Conservation (phyloP, 805 yeast genomes). For the Yamadazyma endophytica region DNA sequence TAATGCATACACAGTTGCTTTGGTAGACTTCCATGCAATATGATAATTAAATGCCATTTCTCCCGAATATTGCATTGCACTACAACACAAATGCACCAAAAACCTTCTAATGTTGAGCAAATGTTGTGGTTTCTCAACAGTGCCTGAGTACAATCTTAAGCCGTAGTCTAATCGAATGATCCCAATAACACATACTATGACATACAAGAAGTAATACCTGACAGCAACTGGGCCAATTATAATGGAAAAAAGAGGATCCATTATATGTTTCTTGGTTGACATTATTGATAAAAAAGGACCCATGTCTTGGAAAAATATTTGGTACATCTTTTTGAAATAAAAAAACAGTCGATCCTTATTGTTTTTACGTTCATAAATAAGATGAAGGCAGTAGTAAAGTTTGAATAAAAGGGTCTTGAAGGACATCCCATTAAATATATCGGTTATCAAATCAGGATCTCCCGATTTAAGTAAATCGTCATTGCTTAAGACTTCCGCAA, state of each 20-base stretch:
- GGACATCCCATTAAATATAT: too few species aligned
- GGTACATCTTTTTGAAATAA: conserved; percentile 25
- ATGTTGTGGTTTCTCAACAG: conserved; percentile 8
- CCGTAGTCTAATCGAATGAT: conserved; percentile 10
- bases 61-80: conserved; percentile 5
- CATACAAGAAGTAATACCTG: conserved; percentile 5
- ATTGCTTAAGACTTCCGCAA: neutral
- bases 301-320: conserved; percentile 18
- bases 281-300: conserved; percentile 17
- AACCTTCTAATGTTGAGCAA: conserved; percentile 5
- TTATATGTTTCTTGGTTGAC: neutral
- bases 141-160: conserved; percentile 4
- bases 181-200: conserved; percentile 3
- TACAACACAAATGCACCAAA: conserved; percentile 3
- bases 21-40: conserved; percentile 8
- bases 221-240: conserved; percentile 4
- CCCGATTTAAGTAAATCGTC: neutral
- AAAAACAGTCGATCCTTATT: conserved; percentile 27
- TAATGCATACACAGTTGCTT: conserved; percentile 4
- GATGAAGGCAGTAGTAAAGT: conserved; percentile 5
- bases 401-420: conserved; percentile 3
- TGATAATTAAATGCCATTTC: conserved; percentile 2
- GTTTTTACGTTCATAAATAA: conserved; percentile 21
- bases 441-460: neutral
- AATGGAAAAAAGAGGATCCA: conserved; percentile 1